Percentiles rank a stretch among this genome's conserved stretches.
Evolutionary conservation across 169 alveolate genomes (phyloP).

Genomic region (Plasmodium gonderi): DNA sequence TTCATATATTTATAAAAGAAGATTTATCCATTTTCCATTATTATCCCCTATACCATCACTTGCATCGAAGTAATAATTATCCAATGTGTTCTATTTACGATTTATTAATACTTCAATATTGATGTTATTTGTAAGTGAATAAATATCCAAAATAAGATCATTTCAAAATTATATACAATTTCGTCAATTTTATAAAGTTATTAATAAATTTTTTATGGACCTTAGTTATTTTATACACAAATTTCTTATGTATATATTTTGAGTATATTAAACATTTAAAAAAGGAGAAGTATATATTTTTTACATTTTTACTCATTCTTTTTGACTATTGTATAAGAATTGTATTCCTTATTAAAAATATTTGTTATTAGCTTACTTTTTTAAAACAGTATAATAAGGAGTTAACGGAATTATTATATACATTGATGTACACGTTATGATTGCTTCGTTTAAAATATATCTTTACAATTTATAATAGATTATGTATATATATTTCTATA

Average conservation of each 20-base stretch:
- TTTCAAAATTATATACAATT: too few relatives aligned
- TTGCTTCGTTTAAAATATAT: background rate
- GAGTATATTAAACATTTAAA: background rate
- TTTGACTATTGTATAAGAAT: background rate
- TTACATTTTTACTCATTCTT: background rate
- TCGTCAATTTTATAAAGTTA: too few relatives aligned
- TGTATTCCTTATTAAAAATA: background rate
- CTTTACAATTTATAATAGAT: background rate
- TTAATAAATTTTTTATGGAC: background rate
- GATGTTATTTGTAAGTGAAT: background rate
- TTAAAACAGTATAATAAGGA: background rate
- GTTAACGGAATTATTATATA: background rate
- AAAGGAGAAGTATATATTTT: background rate
- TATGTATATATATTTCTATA: background rate
- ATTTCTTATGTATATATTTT: background rate
- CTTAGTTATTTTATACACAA: background rate
- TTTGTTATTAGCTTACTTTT: background rate
- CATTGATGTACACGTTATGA: background rate
- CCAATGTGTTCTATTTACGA: too few relatives aligned
- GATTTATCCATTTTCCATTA: too few relatives aligned
- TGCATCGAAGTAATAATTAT: too few relatives aligned
- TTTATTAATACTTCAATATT: too few relatives aligned
- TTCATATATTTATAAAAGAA: too few relatives aligned
- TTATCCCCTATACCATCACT: too few relatives aligned
- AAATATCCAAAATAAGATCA: too few relatives aligned